Evolutionary conservation across 352 stramenopile species (phyloP).

Genomic region (Plasmopara muralis): DNA sequence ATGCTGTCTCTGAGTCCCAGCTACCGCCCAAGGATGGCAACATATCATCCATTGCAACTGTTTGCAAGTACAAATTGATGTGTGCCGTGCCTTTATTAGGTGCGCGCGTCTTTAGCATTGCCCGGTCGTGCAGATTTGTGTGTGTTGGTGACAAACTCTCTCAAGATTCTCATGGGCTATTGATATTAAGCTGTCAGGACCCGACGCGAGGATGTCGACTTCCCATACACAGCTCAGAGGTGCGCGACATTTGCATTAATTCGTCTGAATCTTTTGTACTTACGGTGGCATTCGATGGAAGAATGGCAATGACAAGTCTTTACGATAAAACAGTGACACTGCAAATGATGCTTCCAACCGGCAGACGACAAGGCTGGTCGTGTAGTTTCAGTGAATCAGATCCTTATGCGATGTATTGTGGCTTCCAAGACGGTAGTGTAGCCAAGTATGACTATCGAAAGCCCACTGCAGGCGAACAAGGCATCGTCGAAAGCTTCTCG

Average conservation of each 20-base stretch:
- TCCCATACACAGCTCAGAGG: conserved; percentile 31
- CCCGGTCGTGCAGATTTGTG: conserved; percentile 34
- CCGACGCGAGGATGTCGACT: conserved; percentile 25
- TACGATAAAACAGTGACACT: conserved; percentile 34
- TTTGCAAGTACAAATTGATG: conserved; percentile 36
- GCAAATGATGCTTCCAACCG: conserved; percentile 29
- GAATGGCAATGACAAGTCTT: conserved; percentile 44
- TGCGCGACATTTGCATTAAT: conserved; percentile 55
- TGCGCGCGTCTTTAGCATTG: conserved; percentile 53
- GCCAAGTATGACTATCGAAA: conserved; percentile 50
- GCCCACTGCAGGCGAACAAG: conserved; percentile 14
- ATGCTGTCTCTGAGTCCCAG: conserved; percentile 2
- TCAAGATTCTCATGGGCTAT: conserved; percentile 26
- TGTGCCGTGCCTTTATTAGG: conserved; percentile 31
- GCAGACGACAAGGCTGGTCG: conserved; percentile 46
- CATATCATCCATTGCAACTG: conserved; percentile 8
- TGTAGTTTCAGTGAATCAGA: conserved; percentile 37
- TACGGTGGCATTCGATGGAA: conserved; percentile 56
- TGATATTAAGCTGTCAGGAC: conserved; percentile 40
- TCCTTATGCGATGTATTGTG: conserved; percentile 40
- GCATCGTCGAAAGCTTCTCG: conserved; percentile 28
- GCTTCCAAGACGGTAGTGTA: conserved; percentile 46
- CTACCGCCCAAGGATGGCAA: not conserved
- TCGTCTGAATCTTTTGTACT: conserved; percentile 24
- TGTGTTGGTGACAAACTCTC: conserved; percentile 45